Conservation (phyloP, 2,329 filamentous ascomycete genomes). For the Colletotrichum noveboracense region DNA sequence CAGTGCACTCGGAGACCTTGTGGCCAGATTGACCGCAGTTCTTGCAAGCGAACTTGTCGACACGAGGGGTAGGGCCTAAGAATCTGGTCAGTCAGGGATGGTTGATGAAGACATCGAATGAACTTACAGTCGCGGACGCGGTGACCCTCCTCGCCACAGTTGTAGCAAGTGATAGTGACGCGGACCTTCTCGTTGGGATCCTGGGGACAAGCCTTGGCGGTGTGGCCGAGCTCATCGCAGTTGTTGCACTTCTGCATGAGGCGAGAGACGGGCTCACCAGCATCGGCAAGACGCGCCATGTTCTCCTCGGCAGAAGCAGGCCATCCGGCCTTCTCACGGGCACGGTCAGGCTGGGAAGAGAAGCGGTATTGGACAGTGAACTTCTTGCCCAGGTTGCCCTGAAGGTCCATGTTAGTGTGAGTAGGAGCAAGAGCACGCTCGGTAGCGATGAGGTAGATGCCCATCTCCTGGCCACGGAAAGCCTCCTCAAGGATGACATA, state of each 20-base stretch:
- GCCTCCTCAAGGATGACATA: conserved; percentile 66
- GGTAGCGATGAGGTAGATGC: conserved; percentile 66
- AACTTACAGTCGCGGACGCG: conserved; percentile 71
- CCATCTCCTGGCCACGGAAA: conserved; percentile 59
- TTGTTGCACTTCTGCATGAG: conserved; percentile 66
- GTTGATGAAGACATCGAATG: not conserved
- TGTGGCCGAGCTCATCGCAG: conserved; percentile 70
- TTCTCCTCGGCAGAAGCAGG: conserved; percentile 65
- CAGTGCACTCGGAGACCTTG: conserved; percentile 54
- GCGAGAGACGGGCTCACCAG: conserved; percentile 67
- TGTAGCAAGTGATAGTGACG: conserved; percentile 62
- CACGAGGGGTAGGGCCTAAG: conserved; percentile 61
- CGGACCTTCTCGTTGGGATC: conserved; percentile 57
- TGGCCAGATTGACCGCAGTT: conserved; percentile 68
- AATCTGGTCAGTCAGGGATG: not conserved
- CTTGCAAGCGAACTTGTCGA: conserved; percentile 70
- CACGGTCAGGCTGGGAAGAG: conserved; percentile 59
- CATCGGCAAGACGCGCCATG: conserved; percentile 66
- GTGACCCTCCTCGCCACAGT: conserved; percentile 69
- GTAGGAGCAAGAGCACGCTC: conserved; percentile 61
- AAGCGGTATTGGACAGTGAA: conserved; percentile 70
- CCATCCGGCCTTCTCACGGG: conserved; percentile 65
- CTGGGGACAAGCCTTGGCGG: conserved; percentile 62
- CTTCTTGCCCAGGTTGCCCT: conserved; percentile 70
- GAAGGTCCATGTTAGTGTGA: conserved; percentile 74